Percentiles rank a stretch among this genome's conserved stretches.
Conservation (phyloP, 2,329 filamentous ascomycete genomes). For the Scytalidium sp. region DNA sequence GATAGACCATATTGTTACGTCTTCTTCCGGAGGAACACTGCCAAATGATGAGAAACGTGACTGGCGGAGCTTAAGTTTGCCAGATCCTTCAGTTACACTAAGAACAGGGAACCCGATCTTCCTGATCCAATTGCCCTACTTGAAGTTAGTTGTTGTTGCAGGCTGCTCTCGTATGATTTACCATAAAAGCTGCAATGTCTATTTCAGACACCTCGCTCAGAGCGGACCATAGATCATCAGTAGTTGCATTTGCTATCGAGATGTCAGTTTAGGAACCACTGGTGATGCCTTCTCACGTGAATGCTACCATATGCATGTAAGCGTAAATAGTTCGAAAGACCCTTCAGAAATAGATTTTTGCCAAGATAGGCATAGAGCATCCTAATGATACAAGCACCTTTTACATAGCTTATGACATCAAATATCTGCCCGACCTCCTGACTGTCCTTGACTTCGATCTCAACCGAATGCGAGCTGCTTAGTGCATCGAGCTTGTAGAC, state of each 20-base stretch:
- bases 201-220: constrained; percentile 81
- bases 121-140: constrained; percentile 64
- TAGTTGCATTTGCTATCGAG: constrained; percentile 65
- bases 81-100: constrained; percentile 75
- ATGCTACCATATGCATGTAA: constrained; percentile 69
- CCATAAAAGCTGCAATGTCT: constrained; percentile 83
- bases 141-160: constrained; percentile 32
- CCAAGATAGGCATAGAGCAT: constrained; percentile 90
- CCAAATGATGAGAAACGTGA: constrained; percentile 84
- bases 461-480: constrained; percentile 86
- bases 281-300: not conserved
- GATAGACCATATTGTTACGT: constrained; percentile 90
- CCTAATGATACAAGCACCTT: constrained; percentile 90
- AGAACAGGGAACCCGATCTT: constrained; percentile 91
- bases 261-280: not conserved
- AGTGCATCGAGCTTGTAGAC: constrained; percentile 85
- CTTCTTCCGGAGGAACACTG: constrained; percentile 83
- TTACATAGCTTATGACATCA: constrained; percentile 89
- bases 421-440: constrained; percentile 96
- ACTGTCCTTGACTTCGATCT: constrained; percentile 85
- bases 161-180: constrained; percentile 25
- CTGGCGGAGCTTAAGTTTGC: constrained; percentile 76
- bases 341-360: constrained; percentile 79
- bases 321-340: constrained; percentile 84
- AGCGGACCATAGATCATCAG: constrained; percentile 83